Base-by-base conservation (phyloP, 2,329 filamentous ascomycete species). In the Akanthomyces dipterigenus region DNA sequence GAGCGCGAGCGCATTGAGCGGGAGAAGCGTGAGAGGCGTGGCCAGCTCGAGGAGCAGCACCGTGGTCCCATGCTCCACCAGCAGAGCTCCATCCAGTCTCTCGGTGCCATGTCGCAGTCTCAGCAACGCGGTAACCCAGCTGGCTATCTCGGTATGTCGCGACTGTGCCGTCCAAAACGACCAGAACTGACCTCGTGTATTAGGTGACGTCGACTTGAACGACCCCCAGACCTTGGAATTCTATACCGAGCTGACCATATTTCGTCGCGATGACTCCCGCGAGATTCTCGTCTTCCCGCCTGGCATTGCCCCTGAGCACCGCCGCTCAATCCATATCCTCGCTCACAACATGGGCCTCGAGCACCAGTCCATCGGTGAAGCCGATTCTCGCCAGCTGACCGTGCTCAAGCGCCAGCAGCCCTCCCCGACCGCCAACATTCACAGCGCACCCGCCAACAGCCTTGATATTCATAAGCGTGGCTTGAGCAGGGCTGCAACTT, bases 1-100 rank as follows among this genome's bases (percentile, higher is more conserved):
- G 95, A 98, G 75, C 86, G 95, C 57, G 95, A 99, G 76, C 86
- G 95, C 45, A 98, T 99, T 67, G 95, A 99, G 75, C 85, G 95
- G 6, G 95, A 98, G 76, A 99, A 98, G 85, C 85, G 95, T 62
- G 93, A 98, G 78, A 90, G 95, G 68, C 88, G 95, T 57, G 95
- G 95, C 54, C 95, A 99, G 75, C 83, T 99, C 14, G 93, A 99
- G 75, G 95, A 99, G 76, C 95, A 99, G 75, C 95, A 99, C 75
- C 87, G 93, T 34, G 71, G 91, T 78, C 69, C 88, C 50, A 86
- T 88, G 69, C 83, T 95, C 63, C 91, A 95, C 67, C 90, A 88
- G 60, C 93, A 97, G 75, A 86, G 88, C 57, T 97, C 93, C 14
- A 87, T 96, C 71, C 90, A 91, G 66, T 95, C 91, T 7, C 80